Evolutionary conservation across 495 filamentous ascomycete species (phyloP).

Genomic region (Pseudevernia furfuracea): DNA sequence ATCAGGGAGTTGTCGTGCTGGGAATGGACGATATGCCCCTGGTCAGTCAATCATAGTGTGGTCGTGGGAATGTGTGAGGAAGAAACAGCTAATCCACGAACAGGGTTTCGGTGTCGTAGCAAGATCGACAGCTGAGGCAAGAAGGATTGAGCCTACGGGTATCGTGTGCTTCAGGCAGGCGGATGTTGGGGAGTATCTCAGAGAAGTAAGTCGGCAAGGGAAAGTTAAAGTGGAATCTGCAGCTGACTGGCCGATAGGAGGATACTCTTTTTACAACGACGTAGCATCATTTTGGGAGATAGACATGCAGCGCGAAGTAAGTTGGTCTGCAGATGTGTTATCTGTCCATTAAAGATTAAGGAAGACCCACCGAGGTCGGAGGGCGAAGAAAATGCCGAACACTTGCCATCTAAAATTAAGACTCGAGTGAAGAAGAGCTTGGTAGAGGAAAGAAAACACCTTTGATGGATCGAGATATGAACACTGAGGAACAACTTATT

Average conservation of each 20-base stretch:
- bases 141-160: slow-evolving; percentile 79
- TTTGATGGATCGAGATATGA: background rate
- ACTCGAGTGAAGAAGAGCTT: background rate
- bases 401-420: background rate
- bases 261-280: slow-evolving; percentile 44
- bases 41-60: slow-evolving; percentile 35
- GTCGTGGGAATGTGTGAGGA: background rate
- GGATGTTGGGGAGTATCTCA: slow-evolving; percentile 85
- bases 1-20: slow-evolving; percentile 38
- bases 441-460: background rate
- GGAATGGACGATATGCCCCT: slow-evolving; percentile 40
- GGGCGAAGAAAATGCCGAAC: background rate
- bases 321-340: background rate
- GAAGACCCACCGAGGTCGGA: background rate
- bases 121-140: slow-evolving; percentile 70
- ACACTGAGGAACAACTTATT: background rate
- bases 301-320: background rate
- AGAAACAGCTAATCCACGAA: background rate
- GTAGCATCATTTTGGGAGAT: slow-evolving; percentile 21
- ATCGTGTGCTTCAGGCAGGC: slow-evolving; percentile 79
- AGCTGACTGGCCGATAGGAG: slow-evolving; percentile 34
- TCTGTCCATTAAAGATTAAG: background rate
- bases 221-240: background rate
- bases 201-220: slow-evolving; percentile 49
- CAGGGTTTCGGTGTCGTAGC: slow-evolving; percentile 79